Base-by-base conservation (phyloP, 2,329 filamentous ascomycete species). In the Chlorencoelia australis region DNA sequence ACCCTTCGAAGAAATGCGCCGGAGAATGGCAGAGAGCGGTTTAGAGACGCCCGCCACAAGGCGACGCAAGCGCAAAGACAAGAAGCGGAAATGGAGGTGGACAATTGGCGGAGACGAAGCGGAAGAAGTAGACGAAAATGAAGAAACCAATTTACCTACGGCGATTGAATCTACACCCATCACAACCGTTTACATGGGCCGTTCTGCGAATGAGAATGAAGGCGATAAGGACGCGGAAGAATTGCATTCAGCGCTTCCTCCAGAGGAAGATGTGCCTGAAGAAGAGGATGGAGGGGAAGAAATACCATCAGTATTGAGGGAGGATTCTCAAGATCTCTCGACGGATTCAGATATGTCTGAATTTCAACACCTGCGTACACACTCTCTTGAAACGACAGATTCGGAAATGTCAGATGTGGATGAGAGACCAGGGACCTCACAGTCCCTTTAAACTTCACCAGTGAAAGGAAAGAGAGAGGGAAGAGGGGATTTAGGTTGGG, bases 81-180 rank as follows among this genome's bases (percentile, higher is more conserved):
- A 75, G 65, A 76, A 71, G 56, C 62, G 74, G 9, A 68, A 68
- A 28, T 79, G 75, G 75, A 70, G 75, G 22, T 79, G 75, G 75
- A 79, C 75, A 2, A 77, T 80, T 29, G 50, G 51, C 26, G 65
- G 67, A 40, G 69, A 71, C 1, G 59, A 57, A 2, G 59, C 58
- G 4, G 59, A 57, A 1, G 60, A 58, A 3, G 58, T 63, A 10
- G 59, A 65, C 27, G 28, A 34, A 16, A 37, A 42, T 18, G 13
- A 30, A 7, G 34, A 24, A 4, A 40, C 30, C n/a, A 47, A 48
- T 4, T 48, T 50, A 3, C 25, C 42, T 15, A 53, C 50, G n/a
- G 48, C 49, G 1, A 21, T 51, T 7, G 36, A 42, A 11, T 32
- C 40, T 7, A 52, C 42, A 13, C 50, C 50, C 1, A 42, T 45